Evolutionary conservation across 306 rosid species (phyloP).

Genomic region (Trifolium pratense): DNA sequence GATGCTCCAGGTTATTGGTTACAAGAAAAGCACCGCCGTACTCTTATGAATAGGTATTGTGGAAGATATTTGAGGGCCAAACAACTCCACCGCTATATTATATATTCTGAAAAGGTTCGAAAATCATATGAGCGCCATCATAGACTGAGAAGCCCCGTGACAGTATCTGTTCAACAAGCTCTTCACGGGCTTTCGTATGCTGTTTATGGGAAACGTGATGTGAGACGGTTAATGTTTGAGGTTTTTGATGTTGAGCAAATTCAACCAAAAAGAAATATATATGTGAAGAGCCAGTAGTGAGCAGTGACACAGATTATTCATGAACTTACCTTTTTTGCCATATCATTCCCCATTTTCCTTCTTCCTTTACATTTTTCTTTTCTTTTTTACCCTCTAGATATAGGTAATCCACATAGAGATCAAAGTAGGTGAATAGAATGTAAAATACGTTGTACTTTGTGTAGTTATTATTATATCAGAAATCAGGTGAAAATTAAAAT

Average conservation of each 20-base stretch:
- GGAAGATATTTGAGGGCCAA: conserved; percentile 75
- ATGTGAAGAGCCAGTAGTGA: conserved; percentile 28
- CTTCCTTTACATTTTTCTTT: not conserved
- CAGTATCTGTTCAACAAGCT: conserved; percentile 79
- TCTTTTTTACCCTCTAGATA: conserved; percentile 1
- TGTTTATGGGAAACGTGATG: conserved; percentile 81
- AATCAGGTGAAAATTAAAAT: not conserved
- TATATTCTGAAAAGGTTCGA: conserved; percentile 61
- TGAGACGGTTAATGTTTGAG: conserved; percentile 83
- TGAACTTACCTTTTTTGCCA: conserved; percentile 26
- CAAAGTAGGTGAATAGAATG: not conserved
- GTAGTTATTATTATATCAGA: not conserved
- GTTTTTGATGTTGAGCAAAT: conserved; percentile 80
- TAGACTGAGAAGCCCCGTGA: conserved; percentile 65
- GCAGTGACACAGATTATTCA: conserved; percentile 16
- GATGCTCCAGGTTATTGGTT: conserved; percentile 87
- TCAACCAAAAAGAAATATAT: conserved; percentile 62
- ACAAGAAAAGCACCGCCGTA: conserved; percentile 74
- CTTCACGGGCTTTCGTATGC: conserved; percentile 76
- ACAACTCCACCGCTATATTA: conserved; percentile 60
- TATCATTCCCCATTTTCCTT: not conserved
- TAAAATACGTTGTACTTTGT: conserved; percentile 1
- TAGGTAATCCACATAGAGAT: conserved; percentile 11
- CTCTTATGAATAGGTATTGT: conserved; percentile 80
- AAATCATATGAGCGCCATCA: conserved; percentile 61